Evolutionary conservation across 352 stramenopile genomes (phyloP).

Genomic region (Globisporangium polare): DNA sequence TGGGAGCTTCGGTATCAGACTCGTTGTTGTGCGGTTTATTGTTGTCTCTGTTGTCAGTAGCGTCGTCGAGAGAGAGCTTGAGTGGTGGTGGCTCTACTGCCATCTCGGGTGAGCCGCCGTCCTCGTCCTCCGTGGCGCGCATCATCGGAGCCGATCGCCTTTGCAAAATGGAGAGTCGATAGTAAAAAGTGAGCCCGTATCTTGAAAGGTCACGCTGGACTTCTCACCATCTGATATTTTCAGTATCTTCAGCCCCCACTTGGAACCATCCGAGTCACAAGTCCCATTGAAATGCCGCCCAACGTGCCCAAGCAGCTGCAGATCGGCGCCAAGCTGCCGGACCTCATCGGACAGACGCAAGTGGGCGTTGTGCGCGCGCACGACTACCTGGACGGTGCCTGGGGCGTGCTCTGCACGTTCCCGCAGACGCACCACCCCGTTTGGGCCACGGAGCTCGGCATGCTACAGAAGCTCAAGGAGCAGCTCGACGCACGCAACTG

Average conservation of each 20-base stretch:
- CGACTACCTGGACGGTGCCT: conserved; percentile 69
- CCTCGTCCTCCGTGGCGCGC: not conserved
- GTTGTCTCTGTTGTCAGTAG: not conserved
- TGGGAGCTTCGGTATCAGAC: not conserved
- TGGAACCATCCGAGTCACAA: no score
- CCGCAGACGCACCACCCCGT: conserved; percentile 68
- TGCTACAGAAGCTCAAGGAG: conserved; percentile 75
- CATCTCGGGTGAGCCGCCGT: not conserved
- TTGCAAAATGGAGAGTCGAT: not conserved
- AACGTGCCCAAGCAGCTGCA: conserved; percentile 41
- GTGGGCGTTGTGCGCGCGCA: conserved; percentile 64
- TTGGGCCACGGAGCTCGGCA: conserved; percentile 75
- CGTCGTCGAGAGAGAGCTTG: not conserved
- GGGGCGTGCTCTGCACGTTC: conserved; percentile 70
- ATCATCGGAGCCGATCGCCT: not conserved
- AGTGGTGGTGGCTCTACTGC: no score
- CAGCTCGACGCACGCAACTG: conserved; percentile 76
- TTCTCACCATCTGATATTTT: not conserved
- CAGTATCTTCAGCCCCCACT: no score
- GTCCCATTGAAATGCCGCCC: conserved; percentile 16
- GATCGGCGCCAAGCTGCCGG: conserved; percentile 65
- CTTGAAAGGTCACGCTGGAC: conserved; percentile 17
- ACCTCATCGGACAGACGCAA: conserved; percentile 68
- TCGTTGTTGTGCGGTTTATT: conserved; percentile 1
- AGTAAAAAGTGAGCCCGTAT: not conserved